Base-by-base conservation (phyloP, 225 moss, liverwort and hornwort genomes). In the Polytrichum commune region DNA sequence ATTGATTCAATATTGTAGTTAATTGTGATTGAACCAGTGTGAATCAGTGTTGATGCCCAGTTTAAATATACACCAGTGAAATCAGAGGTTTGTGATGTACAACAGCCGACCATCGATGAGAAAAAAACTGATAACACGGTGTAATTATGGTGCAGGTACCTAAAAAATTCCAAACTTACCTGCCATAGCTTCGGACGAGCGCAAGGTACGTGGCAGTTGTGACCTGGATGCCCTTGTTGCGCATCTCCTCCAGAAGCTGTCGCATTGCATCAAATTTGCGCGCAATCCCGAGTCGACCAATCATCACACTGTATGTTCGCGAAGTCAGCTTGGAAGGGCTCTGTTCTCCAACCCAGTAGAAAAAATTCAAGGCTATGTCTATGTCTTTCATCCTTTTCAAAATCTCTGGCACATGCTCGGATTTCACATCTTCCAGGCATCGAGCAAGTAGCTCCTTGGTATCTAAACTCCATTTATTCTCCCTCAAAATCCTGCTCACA, bases 181-280 rank as follows among this genome's bases (percentile, higher is more conserved):
- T 71, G 61, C 71, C 71, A 71, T 71, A 71, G 60, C 71, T 71
- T 27, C 71, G 60, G 13, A 71, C 71, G 2, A 71, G 71, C 6
- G 71, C 71, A 46, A 71, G 35, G 38, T 71, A 71, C 46, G 71
- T 71, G 38, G 71, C 71, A 5, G 71, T 26, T 1, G 71, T 61
- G 23, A 71, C 62, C n/a, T 24, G 60, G 8, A 61, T 35, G 35
- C 61, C 60, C 60, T 61, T 7, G 35, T 26, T 53, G 27, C 62
- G 71, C 71, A 71, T 71, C 19, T 71, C 62, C 62, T 71, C 71
- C 33, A 62, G 71, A 19, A 71, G 25, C 13, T 71, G 71, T 18
- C 28, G 71, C 71, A 71, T 71, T 28, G 62, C 30, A 32, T 71
- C 62, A 19, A 71, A 71, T 25, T 54, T 60, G 23, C 71, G 71